These are phyloP conservation scores for Canariomyces notabilis DNA, from an alignment of 2,329 filamentous ascomycete species.

Conservation along the genomic window DNA sequence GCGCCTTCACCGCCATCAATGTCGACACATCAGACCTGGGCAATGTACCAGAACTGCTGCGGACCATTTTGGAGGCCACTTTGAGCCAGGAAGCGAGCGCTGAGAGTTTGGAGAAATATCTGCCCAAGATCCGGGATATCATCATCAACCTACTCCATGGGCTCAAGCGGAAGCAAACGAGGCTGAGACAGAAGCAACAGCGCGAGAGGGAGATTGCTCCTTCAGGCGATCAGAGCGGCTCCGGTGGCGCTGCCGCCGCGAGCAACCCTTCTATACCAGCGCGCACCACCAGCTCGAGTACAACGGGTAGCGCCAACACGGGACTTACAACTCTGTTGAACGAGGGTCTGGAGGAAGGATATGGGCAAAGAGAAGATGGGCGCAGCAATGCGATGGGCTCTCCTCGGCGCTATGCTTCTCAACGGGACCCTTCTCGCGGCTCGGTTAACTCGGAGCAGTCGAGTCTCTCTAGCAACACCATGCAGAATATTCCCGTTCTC, in stretches of 20 bases:
- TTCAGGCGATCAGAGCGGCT: conserved; percentile 27
- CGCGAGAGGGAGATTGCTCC: conserved; percentile 48
- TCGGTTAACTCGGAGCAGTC: conserved; percentile 57
- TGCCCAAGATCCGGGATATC: conserved; percentile 93
- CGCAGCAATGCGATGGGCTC: conserved; percentile 34
- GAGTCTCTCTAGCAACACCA: conserved; percentile 65
- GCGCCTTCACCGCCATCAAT: conserved; percentile 93
- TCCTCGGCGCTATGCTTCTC: conserved; percentile 43
- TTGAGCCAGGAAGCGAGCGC: conserved; percentile 94
- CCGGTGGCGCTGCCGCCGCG: conserved; percentile 28
- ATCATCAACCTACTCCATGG: conserved; percentile 97
- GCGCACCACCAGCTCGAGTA: conserved; percentile 55
- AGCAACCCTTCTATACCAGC: conserved; percentile 39
- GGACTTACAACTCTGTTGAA: conserved; percentile 55
- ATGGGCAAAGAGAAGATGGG: conserved; percentile 35
- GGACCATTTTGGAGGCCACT: conserved; percentile 89
- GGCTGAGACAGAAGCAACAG: conserved; percentile 61
- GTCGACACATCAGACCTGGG: conserved; percentile 92
- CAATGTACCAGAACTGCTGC: conserved; percentile 86
- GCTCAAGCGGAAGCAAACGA: conserved; percentile 93
- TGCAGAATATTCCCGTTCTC: conserved; percentile 71
- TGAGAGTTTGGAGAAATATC: conserved; percentile 86
- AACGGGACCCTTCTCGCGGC: conserved; percentile 47
- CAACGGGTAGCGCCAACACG: conserved; percentile 52
- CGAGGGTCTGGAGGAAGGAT: conserved; percentile 53